A percentile compares a stretch with the other conserved stretches of the same genome.
Evolutionary conservation across 768 basidiomycete genomes (phyloP).

Genomic region (Tricholoma furcatifolium): DNA sequence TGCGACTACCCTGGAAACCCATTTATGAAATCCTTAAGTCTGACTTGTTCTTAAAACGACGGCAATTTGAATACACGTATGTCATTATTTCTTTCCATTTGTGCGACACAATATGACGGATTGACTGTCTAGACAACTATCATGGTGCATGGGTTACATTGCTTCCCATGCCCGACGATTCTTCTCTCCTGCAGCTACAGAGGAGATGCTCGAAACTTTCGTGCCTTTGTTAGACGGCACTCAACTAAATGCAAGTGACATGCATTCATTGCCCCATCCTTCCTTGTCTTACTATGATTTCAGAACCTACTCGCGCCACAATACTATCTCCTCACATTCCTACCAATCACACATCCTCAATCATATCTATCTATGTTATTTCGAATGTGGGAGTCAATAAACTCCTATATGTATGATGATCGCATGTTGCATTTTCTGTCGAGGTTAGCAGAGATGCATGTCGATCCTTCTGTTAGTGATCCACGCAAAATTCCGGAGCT

Average conservation of each 20-base stretch:
- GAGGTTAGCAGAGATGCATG: conserved; percentile 75
- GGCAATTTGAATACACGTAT: conserved; percentile 79
- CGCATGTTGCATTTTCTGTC: conserved; percentile 85
- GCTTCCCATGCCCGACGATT: conserved; percentile 71
- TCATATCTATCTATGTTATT: conserved; percentile 82
- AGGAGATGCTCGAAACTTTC: conserved; percentile 87
- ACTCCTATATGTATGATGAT: conserved; percentile 88
- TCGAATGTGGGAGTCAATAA: conserved; percentile 84
- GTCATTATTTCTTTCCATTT: conserved; percentile 21
- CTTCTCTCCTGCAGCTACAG: conserved; percentile 84
- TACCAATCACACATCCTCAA: conserved; percentile 84
- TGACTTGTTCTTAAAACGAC: conserved; percentile 73
- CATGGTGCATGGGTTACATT: conserved; percentile 75
- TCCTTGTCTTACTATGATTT: conserved; percentile 10
- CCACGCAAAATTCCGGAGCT: conserved; percentile 64
- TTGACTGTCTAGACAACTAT: conserved; percentile 50
- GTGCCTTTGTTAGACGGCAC: conserved; percentile 77
- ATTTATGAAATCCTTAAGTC: conserved; percentile 66
- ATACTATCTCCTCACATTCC: conserved; percentile 82
- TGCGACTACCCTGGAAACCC: conserved; percentile 83
- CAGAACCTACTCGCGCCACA: conserved; percentile 79
- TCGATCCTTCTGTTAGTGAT: conserved; percentile 74
- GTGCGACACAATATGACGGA: conserved; percentile 5
- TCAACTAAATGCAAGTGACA: conserved; percentile 58
- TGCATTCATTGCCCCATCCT: neutral